phyloP scores from a whole-genome alignment of 1,139 yeast species.

The Entelexis sorbosivorans region DNA sequence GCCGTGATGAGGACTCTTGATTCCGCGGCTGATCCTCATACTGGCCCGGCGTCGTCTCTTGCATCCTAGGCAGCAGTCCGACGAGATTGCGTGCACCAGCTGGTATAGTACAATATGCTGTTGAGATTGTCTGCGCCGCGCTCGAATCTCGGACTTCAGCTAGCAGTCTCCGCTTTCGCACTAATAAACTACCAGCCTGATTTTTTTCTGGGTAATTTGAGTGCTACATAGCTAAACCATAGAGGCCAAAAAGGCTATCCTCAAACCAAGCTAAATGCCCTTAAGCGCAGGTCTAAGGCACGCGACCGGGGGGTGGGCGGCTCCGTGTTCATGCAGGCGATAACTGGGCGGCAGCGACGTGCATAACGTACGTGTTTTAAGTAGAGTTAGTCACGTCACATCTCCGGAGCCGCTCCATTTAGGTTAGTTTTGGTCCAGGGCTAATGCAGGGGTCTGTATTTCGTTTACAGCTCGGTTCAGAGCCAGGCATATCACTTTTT shows the following conservation, averaged over 20 bases:
- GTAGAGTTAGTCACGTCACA: slow-evolving; percentile 1
- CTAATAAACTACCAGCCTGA: slow-evolving; percentile 5
- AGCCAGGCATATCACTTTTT: neutral
- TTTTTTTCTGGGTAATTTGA: slow-evolving; percentile 5
- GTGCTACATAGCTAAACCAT: slow-evolving; percentile 10
- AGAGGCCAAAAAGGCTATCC: slow-evolving; percentile 4
- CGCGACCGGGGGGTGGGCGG: neutral
- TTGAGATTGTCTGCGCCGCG: neutral
- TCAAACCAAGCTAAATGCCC: slow-evolving; percentile 8
- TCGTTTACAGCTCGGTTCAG: neutral
- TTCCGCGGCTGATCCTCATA: neutral
- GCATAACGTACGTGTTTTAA: neutral
- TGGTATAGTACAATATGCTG: neutral
- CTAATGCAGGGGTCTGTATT: neutral
- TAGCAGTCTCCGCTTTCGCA: neutral
- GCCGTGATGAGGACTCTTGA: no score
- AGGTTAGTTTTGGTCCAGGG: neutral
- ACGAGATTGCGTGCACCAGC: neutral
- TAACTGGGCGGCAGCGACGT: neutral
- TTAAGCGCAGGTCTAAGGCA: slow-evolving; percentile 2
- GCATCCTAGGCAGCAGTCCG: slow-evolving; percentile 1
- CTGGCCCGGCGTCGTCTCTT: slow-evolving; percentile 8
- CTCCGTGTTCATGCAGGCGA: neutral
- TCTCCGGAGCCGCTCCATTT: neutral
- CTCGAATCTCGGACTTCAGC: neutral